Percentiles rank a stretch among this genome's conserved stretches.
Evolutionary conservation across 2,329 filamentous ascomycete genomes (phyloP).

Genomic region (Fusarium robinianum): DNA sequence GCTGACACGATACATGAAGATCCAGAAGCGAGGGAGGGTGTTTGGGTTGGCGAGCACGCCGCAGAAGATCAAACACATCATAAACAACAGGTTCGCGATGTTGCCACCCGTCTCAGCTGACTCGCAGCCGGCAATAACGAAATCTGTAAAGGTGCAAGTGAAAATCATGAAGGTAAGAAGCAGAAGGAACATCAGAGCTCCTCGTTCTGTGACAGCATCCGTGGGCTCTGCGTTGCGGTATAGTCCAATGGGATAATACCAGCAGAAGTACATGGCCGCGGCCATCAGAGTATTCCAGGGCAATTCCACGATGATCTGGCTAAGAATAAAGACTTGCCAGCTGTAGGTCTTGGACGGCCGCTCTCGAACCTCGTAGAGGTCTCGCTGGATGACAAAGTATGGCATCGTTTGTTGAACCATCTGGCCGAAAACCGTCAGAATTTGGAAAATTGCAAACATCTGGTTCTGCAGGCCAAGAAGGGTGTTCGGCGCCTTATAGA

Average conservation of each 20-base stretch:
- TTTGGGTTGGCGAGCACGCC: slow-evolving; percentile 43
- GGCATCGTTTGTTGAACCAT: slow-evolving; percentile 71
- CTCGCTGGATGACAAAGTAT: slow-evolving; percentile 69
- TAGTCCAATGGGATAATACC: slow-evolving; percentile 72
- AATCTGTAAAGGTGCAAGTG: slow-evolving; percentile 67
- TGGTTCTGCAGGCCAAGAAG: slow-evolving; percentile 72
- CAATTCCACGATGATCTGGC: slow-evolving; percentile 70
- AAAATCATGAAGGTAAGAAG: slow-evolving; percentile 68
- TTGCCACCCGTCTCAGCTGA: slow-evolving; percentile 70
- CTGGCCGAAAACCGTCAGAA: slow-evolving; percentile 69
- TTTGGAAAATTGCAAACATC: slow-evolving; percentile 69
- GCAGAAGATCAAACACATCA: slow-evolving; percentile 55
- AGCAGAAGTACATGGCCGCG: slow-evolving; percentile 67
- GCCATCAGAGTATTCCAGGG: slow-evolving; percentile 70
- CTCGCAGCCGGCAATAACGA: slow-evolving; percentile 66
- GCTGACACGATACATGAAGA: slow-evolving; percentile 66
- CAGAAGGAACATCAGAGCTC: slow-evolving; percentile 67
- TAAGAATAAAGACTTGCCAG: slow-evolving; percentile 68
- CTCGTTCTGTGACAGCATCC: slow-evolving; percentile 56
- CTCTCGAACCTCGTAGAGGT: slow-evolving; percentile 70
- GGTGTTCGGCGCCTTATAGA: slow-evolving; percentile 60
- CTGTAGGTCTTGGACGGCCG: slow-evolving; percentile 69
- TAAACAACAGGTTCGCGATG: slow-evolving; percentile 68
- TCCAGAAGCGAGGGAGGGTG: slow-evolving; percentile 59
- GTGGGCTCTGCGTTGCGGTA: slow-evolving; percentile 61